A percentile compares a stretch with the other conserved stretches of the same genome.
Evolutionary conservation across 2,329 filamentous ascomycete genomes (phyloP).

Genomic region (Ophiocordyceps sinensis): DNA sequence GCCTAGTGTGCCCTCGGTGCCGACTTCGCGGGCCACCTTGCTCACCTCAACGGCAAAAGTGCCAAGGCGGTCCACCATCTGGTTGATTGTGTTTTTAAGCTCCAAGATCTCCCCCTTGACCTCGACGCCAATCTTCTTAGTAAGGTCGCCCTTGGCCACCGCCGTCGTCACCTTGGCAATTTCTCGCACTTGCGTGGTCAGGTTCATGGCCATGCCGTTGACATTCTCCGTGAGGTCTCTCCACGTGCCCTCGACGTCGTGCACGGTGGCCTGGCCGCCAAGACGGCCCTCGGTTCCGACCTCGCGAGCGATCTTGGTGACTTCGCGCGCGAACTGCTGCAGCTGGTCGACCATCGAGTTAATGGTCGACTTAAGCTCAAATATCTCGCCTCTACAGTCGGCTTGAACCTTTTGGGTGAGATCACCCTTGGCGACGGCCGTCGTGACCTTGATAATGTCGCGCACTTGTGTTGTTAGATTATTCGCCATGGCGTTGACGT

Average conservation of each 20-base stretch:
- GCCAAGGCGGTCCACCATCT: conserved; percentile 93
- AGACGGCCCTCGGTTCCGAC: conserved; percentile 92
- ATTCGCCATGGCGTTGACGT: conserved; percentile 79
- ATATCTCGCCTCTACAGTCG: conserved; percentile 81
- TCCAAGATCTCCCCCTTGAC: conserved; percentile 89
- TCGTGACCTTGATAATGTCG: conserved; percentile 79
- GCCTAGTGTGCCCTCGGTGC: conserved; percentile 86
- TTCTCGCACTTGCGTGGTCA: conserved; percentile 94
- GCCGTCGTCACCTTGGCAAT: conserved; percentile 95
- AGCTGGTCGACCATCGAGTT: conserved; percentile 99
- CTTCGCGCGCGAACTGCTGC: conserved; percentile 91
- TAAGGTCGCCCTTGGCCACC: conserved; percentile 85
- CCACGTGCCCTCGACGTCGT: conserved; percentile 96
- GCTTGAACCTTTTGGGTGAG: conserved; percentile 94
- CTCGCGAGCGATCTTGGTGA: conserved; percentile 90
- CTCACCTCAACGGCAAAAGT: conserved; percentile 96
- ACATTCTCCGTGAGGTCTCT: conserved; percentile 89
- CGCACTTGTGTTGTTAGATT: conserved; percentile 80
- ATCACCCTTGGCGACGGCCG: conserved; percentile 66
- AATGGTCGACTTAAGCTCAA: conserved; percentile 92
- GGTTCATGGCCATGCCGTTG: conserved; percentile 97
- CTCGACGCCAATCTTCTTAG: conserved; percentile 89
- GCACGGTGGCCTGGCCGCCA: conserved; percentile 87
- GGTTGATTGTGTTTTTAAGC: conserved; percentile 95
- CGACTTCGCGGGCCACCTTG: conserved; percentile 87